Base-by-base conservation (phyloP, 352 stramenopile genomes). In the Globisporangium ultimum region DNA sequence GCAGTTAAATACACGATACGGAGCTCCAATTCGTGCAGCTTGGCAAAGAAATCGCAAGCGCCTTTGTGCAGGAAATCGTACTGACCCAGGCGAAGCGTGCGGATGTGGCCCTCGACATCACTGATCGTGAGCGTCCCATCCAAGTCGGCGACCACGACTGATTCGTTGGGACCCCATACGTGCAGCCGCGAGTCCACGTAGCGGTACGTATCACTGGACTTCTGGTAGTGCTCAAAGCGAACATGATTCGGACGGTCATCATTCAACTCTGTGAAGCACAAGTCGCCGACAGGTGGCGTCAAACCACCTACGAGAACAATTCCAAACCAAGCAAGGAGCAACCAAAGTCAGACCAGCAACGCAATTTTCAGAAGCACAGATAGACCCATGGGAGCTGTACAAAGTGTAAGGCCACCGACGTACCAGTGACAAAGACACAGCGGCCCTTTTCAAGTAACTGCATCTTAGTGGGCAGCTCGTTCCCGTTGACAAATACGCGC, bases 71-170 rank as follows among this genome's bases (percentile, higher is more conserved):
- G 60, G 46, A 86, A 94, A 61, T 94, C 80, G 60, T 94, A 92
- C 66, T 94, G 84, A 0, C 82, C 84, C 11, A 94, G 73, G 13
- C 84, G 80, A 24, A 94, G 67, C 9, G 84, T 94, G 22, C 84
- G 82, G 61, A 94, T 94, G 66, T 94, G 84, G 47, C 84, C 84
- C 61, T 94, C 84, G 13, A 94, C 80, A 54, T 94, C 84, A 64
- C 78, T 94, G 54, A 91, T 89, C 1, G 84, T 94, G 43, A 94
- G 73, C 18, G 84, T 94, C 15, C 84, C 84, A 57, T 94, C 84
- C 61, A 94, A 72, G 56, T 94, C 84, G 13, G 81, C 83, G 15
- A 94, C 80, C 24, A 92, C 76, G n/a, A 85, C 74, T 15, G 80
- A 89, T 58, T 91, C 84, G 53, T 93, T 89, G 6, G 84, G 76